phyloP scores from a whole-genome alignment of 2,329 filamentous ascomycete genomes.

The Aspergillus hortae region DNA sequence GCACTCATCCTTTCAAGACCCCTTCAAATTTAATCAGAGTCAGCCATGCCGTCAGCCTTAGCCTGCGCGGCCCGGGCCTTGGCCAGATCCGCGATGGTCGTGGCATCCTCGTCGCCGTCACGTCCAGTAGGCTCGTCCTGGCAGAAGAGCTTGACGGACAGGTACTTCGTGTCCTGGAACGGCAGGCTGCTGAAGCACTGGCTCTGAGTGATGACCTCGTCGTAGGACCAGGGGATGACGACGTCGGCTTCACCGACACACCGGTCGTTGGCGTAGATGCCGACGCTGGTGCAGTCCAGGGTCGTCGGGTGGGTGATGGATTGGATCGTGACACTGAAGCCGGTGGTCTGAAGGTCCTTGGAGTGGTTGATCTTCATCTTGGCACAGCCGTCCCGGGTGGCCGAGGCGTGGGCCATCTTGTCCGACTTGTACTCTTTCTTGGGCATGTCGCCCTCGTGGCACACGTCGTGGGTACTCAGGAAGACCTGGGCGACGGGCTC shows the following conservation, averaged over 20 bases:
- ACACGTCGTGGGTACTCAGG: conserved; percentile 11
- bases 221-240: conserved; percentile 9
- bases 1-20: no score
- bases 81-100: background rate
- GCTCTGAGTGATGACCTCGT: background rate
- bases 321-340: conserved; percentile 12
- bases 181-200: conserved; percentile 7
- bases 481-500: conserved; percentile 11
- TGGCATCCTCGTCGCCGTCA: background rate
- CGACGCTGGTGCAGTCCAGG: conserved; percentile 10
- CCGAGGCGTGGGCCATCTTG: background rate
- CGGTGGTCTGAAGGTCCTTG: conserved; percentile 13
- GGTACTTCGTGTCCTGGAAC: conserved; percentile 5
- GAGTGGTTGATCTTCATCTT: conserved; percentile 13
- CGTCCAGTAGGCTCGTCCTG: background rate
- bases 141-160: conserved; percentile 9
- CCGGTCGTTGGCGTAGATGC: conserved; percentile 11
- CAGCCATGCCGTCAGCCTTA: background rate
- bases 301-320: conserved; percentile 11
- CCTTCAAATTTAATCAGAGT: no score
- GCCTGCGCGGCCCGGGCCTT: background rate
- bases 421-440: background rate
- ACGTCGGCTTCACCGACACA: conserved; percentile 12
- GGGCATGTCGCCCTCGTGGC: conserved; percentile 3
- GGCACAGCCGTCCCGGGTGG: conserved; percentile 11